Conservation (phyloP, 352 stramenopile species). For the Phytopythium mirpurense region DNA sequence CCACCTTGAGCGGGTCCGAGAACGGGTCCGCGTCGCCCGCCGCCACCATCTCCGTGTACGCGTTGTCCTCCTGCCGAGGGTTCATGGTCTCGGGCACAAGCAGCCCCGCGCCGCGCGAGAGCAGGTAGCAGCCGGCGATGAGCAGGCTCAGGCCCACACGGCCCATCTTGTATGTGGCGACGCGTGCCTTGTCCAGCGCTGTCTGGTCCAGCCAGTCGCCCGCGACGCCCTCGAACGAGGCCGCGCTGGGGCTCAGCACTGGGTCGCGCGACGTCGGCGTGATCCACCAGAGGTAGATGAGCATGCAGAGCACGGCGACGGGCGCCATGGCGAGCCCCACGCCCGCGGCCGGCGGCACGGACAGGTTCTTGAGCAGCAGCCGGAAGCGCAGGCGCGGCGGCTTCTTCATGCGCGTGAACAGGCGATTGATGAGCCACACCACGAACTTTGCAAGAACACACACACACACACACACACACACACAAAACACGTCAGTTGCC, state of each 20-base stretch:
- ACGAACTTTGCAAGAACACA: no score
- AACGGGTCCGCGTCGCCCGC: conserved; percentile 10
- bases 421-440: conserved; percentile 91
- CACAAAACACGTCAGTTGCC: no score
- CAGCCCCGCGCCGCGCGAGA: conserved; percentile 55
- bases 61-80: conserved; percentile 66
- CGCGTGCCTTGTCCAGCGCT: conserved; percentile 67
- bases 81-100: conserved; percentile 86
- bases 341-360: conserved; percentile 78
- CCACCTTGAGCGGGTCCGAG: conserved; percentile 47
- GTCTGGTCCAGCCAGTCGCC: conserved; percentile 88
- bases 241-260: conserved; percentile 36
- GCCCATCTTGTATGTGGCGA: conserved; percentile 83
- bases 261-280: conserved; percentile 41
- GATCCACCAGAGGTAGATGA: conserved; percentile 87
- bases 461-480: no score
- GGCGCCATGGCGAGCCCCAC: conserved; percentile 62
- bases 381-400: conserved; percentile 91
- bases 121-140: conserved; percentile 75
- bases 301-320: conserved; percentile 35
- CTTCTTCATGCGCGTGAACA: conserved; percentile 95
- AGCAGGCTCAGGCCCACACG: conserved; percentile 83
- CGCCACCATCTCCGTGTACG: conserved; percentile 62
- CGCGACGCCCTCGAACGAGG: conserved; percentile 81
- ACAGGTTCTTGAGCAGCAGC: conserved; percentile 88